Evolutionary conservation across 306 rosid genomes (phyloP), one percentile per base, ranked within the genome.

Genomic region (Hippophae rhamnoides): DNA sequence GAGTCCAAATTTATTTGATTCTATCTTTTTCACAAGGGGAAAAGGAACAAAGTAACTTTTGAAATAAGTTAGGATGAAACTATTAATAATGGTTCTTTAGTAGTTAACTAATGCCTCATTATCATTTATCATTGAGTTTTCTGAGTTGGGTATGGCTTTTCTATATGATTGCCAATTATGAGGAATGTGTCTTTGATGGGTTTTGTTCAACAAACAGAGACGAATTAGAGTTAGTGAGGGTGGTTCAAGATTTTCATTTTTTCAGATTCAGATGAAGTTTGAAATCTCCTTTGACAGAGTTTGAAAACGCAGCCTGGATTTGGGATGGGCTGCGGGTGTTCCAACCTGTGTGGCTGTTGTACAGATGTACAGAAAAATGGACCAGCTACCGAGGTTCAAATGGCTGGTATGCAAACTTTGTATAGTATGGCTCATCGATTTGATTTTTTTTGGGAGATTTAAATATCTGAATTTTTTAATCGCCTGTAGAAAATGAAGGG

Each of bases 301-400:
- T 67, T 55, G 52, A 31, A 53, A 27, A 63, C 38, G 31, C 62
- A 9, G 58, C 73, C 48, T 61, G 74, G 77, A 63, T 70, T 69
- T 83, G 73, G 72, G 73, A 92, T 92, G 98, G 98, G 98, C 73
- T 83, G 96, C 61, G 74, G 63, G 59, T 76, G 84, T 71, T 92
- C 98, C 13, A 92, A 76, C 69, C 74, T 58, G 70, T 31, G 75
- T 11, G 40, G 44, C 40, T 87, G 97, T 74, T 90, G 95, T 70
- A 59, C 56, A 54, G 75, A 78, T 58, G 13, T 62, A n/a, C 81
- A 72, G 57, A 77, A 55, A 54, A 70, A 64, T 58, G 75, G 50
- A 65, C 79, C 81, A 3, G 83, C 71, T 75, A 72, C 80, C 51
- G 82, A 72, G 75, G 66, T 79, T 49, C 79, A 50, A 7, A 46